These are phyloP conservation scores for Hypoxylon sp. DNA, from an alignment of 2,329 filamentous ascomycete species.

Conservation along the genomic window DNA sequence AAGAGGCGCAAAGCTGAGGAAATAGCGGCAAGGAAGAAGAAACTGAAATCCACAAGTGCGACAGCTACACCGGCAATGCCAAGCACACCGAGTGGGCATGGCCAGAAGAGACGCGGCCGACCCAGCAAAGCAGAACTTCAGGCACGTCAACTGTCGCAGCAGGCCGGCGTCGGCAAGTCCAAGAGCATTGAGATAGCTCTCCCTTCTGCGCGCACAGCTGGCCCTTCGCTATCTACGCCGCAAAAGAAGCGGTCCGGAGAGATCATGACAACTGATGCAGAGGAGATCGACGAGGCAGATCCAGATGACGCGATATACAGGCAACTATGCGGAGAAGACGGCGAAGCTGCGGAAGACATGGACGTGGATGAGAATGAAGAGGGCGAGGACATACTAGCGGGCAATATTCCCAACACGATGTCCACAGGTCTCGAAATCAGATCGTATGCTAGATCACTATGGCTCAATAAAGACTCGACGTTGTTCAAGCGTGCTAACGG, in stretches of 20 bases:
- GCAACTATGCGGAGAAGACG: slow-evolving; percentile 48
- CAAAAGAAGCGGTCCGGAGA: slow-evolving; percentile 52
- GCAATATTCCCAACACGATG: slow-evolving; percentile 22
- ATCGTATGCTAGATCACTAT: slow-evolving; percentile 35
- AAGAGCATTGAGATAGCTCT: slow-evolving; percentile 51
- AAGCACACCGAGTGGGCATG: slow-evolving; percentile 1
- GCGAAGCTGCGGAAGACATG: slow-evolving; percentile 21
- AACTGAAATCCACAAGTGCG: slow-evolving; percentile 9
- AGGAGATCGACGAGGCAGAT: slow-evolving; percentile 51
- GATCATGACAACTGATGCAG: slow-evolving; percentile 33
- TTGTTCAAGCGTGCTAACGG: slow-evolving; percentile 37
- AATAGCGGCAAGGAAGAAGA: slow-evolving; percentile 44
- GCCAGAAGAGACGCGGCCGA: slow-evolving; percentile 48
- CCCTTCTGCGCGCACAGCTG: slow-evolving; percentile 51
- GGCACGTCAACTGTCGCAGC: slow-evolving; percentile 45
- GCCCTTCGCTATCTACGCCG: slow-evolving; percentile 60
- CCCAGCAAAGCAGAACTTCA: slow-evolving; percentile 52
- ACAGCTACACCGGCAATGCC: slow-evolving; percentile 27
- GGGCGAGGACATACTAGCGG: slow-evolving; percentile 14
- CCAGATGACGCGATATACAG: slow-evolving; percentile 49
- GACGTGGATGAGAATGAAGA: slow-evolving; percentile 27
- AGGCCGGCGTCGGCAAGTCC: slow-evolving; percentile 42
- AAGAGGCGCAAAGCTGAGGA: slow-evolving; percentile 41
- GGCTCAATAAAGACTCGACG: slow-evolving; percentile 37
- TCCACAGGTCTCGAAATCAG: slow-evolving; percentile 32